These are phyloP conservation scores for Pseudogymnoascus pannorum DNA, from an alignment of 2,329 filamentous ascomycete genomes.

Conservation along the genomic window DNA sequence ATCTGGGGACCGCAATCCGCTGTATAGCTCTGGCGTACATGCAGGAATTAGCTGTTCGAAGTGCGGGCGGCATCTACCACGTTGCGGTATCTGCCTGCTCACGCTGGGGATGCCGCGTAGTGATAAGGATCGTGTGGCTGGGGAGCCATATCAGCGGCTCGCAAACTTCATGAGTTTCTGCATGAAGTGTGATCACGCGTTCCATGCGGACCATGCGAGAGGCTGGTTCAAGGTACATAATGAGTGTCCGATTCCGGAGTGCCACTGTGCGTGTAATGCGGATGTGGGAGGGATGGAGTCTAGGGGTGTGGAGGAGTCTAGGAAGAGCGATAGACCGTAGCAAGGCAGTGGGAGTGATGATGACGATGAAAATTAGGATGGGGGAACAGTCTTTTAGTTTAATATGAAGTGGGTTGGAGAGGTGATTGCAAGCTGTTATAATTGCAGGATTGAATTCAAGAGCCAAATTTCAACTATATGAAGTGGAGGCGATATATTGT, in stretches of 20 bases:
- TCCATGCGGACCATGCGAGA: slow-evolving; percentile 60
- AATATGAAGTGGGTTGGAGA: not conserved
- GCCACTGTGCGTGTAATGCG: slow-evolving; percentile 49
- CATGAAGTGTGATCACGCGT: slow-evolving; percentile 58
- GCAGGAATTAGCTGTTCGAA: slow-evolving; percentile 58
- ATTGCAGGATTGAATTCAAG: not conserved
- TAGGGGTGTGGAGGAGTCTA: not conserved
- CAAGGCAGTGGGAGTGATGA: not conserved
- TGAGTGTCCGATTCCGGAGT: slow-evolving; percentile 63
- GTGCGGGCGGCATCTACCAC: slow-evolving; percentile 59
- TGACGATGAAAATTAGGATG: not conserved
- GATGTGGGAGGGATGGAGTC: slow-evolving; percentile 9
- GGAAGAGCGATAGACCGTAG: not conserved
- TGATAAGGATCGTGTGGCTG: slow-evolving; percentile 41
- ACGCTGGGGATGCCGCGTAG: slow-evolving; percentile 58
- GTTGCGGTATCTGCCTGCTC: slow-evolving; percentile 61
- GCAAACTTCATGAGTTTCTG: slow-evolving; percentile 63
- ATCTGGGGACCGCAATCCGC: slow-evolving; percentile 39
- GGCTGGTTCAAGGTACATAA: slow-evolving; percentile 59
- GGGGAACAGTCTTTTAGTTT: not conserved
- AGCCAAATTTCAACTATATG: not conserved
- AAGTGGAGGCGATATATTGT: not conserved
- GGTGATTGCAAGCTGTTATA: not conserved
- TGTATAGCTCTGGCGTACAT: slow-evolving; percentile 49
- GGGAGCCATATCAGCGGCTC: slow-evolving; percentile 35